These are phyloP conservation scores for Colletotrichum lupini DNA, from an alignment of 2,329 filamentous ascomycete genomes.

Conservation along the genomic window DNA sequence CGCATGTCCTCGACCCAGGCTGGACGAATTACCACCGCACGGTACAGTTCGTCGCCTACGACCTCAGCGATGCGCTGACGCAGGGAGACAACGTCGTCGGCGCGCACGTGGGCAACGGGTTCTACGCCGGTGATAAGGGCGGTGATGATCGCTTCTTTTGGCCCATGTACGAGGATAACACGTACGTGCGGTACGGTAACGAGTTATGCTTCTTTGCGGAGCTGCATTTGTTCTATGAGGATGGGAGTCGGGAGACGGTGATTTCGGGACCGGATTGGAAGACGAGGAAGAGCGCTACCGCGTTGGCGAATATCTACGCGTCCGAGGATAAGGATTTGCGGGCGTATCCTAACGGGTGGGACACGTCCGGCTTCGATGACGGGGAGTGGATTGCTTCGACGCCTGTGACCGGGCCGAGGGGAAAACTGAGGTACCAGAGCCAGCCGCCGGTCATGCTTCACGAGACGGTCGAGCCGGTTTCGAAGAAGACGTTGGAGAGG, in stretches of 20 bases:
- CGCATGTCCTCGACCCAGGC: conserved; percentile 50
- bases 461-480: conserved; percentile 47
- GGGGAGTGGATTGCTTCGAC: conserved; percentile 46
- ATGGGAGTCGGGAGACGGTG: conserved; percentile 48
- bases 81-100: conserved; percentile 51
- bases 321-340: conserved; percentile 51
- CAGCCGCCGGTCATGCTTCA: conserved; percentile 52
- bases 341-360: conserved; percentile 48
- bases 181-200: conserved; percentile 50
- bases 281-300: conserved; percentile 50
- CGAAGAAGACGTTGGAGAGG: conserved; percentile 32
- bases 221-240: conserved; percentile 49
- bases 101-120: conserved; percentile 55
- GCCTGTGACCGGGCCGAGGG: conserved; percentile 51
- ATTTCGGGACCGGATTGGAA: conserved; percentile 51
- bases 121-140: conserved; percentile 55
- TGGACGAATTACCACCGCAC: conserved; percentile 54
- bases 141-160: conserved; percentile 51
- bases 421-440: conserved; percentile 51
- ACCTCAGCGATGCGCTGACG: conserved; percentile 48
- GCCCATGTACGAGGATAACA: conserved; percentile 55
- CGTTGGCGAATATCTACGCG: conserved; percentile 52
- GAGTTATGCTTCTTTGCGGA: conserved; percentile 54
- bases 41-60: conserved; percentile 55
- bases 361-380: conserved; percentile 40